phyloP scores from a whole-genome alignment of 257 asterid genomes.

The Fraxinus anomala region DNA sequence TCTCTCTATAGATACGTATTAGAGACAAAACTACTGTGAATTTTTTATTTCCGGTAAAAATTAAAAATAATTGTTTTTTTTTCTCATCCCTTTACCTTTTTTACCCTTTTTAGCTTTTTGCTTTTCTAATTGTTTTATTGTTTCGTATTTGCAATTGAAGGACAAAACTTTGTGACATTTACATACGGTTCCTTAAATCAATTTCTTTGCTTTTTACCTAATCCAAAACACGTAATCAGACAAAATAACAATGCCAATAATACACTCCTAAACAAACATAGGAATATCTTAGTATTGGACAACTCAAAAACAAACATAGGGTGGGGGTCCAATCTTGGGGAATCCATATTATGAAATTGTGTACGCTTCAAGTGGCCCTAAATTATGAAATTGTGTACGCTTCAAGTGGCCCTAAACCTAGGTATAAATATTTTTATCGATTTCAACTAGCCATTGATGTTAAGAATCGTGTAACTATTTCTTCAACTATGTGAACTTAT shows the following conservation, averaged over 20 bases:
- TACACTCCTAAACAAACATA: not conserved
- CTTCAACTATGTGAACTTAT: not conserved
- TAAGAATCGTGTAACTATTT: no score
- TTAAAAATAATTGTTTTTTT: not conserved
- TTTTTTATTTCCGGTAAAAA: not conserved
- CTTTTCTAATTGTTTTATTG: not conserved
- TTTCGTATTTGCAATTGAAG: not conserved
- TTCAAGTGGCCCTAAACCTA: not conserved
- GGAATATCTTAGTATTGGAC: not conserved
- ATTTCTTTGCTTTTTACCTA: conserved; percentile 3
- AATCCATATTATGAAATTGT: not conserved
- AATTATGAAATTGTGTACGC: not conserved
- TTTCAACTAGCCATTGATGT: no score
- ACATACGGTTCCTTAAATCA: not conserved
- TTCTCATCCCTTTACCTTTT: not conserved
- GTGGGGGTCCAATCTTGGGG: not conserved
- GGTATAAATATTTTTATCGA: no score
- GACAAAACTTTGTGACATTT: not conserved
- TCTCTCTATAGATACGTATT: no score
- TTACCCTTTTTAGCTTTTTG: not conserved
- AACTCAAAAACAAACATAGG: not conserved
- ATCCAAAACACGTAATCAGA: not conserved
- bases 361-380: not conserved
- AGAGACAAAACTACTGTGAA: not conserved
- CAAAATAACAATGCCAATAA: not conserved